These are phyloP conservation scores for Daldinia vernicosa DNA, from an alignment of 495 filamentous ascomycete species.

Conservation along the genomic window DNA sequence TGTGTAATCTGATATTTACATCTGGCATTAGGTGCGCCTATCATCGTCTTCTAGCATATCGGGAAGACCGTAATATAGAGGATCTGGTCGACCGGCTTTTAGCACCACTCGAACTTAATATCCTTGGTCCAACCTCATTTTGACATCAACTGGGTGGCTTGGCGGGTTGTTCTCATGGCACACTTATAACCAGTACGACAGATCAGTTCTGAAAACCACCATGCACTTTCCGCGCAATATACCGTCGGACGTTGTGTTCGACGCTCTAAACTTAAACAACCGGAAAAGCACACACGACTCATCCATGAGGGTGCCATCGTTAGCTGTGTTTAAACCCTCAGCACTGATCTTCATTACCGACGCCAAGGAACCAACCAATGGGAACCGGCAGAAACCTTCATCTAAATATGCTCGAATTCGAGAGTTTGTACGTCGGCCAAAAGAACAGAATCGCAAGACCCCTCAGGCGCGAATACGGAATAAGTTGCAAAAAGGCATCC, in stretches of 20 bases:
- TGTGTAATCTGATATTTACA: slow-evolving; percentile 35
- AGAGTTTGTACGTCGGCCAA: slow-evolving; percentile 35
- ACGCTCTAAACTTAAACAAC: slow-evolving; percentile 11
- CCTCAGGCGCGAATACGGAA: slow-evolving; percentile 26
- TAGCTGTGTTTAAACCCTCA: slow-evolving; percentile 38
- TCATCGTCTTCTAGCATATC: slow-evolving; percentile 15
- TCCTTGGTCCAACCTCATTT: slow-evolving; percentile 8
- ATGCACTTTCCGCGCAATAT: slow-evolving; percentile 33
- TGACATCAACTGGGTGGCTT: slow-evolving; percentile 20
- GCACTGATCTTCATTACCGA: slow-evolving; percentile 39
- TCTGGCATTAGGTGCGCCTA: slow-evolving; percentile 12
- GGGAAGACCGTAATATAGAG: slow-evolving; percentile 25
- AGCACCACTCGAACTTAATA: slow-evolving; percentile 9
- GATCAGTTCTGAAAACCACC: slow-evolving; percentile 25
- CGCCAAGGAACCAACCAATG: slow-evolving; percentile 35
- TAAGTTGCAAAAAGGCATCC: slow-evolving; percentile 21
- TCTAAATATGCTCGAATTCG: slow-evolving; percentile 32
- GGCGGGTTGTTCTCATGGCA: slow-evolving; percentile 27
- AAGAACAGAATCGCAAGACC: slow-evolving; percentile 31
- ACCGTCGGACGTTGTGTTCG: slow-evolving; percentile 28
- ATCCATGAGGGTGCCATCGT: slow-evolving; percentile 37
- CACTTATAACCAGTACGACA: slow-evolving; percentile 32
- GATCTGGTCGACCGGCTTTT: slow-evolving; percentile 19
- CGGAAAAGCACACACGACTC: slow-evolving; percentile 13
- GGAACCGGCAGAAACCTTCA: slow-evolving; percentile 22